Conservation (phyloP, 768 basidiomycete genomes). For the Amanita inopinata region DNA sequence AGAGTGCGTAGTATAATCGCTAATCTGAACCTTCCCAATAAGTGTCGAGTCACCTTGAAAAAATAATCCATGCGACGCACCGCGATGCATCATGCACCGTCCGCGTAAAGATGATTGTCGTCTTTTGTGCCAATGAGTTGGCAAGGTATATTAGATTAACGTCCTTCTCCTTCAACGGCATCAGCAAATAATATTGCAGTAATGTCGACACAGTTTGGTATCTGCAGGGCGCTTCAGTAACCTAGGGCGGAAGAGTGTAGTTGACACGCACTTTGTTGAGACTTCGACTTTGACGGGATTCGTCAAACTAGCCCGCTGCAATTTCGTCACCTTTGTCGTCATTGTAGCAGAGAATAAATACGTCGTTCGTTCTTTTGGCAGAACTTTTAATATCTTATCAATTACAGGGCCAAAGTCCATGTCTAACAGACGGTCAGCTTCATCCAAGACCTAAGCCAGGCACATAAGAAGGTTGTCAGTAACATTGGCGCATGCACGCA, state of each 20-base stretch:
- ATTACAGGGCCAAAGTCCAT: conserved; percentile 95
- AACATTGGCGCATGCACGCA: conserved; percentile 25
- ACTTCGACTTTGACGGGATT: conserved; percentile 95
- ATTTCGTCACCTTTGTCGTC: conserved; percentile 96
- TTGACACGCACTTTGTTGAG: conserved; percentile 65
- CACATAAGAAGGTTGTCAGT: not conserved
- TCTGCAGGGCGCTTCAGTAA: conserved; percentile 29
- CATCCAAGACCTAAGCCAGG: conserved; percentile 79
- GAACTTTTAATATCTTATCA: conserved; percentile 91
- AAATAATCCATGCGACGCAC: too few relatives aligned
- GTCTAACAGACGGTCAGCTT: conserved; percentile 91
- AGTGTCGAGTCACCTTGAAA: too few relatives aligned
- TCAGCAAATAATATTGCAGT: conserved; percentile 91
- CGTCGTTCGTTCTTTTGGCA: conserved; percentile 90
- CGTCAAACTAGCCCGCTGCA: conserved; percentile 86
- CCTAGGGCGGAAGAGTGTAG: not conserved
- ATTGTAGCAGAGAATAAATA: conserved; percentile 98
- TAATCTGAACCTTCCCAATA: conserved; percentile 49
- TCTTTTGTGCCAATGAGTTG: conserved; percentile 84
- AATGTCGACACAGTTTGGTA: conserved; percentile 96
- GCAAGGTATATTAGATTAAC: conserved; percentile 81
- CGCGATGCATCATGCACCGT: conserved; percentile 91
- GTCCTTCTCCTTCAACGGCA: conserved; percentile 88
- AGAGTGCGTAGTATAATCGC: conserved; percentile 84
- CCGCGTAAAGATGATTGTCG: conserved; percentile 92